Base-by-base conservation (phyloP, 495 filamentous ascomycete genomes). In the Xylaria acuta region DNA sequence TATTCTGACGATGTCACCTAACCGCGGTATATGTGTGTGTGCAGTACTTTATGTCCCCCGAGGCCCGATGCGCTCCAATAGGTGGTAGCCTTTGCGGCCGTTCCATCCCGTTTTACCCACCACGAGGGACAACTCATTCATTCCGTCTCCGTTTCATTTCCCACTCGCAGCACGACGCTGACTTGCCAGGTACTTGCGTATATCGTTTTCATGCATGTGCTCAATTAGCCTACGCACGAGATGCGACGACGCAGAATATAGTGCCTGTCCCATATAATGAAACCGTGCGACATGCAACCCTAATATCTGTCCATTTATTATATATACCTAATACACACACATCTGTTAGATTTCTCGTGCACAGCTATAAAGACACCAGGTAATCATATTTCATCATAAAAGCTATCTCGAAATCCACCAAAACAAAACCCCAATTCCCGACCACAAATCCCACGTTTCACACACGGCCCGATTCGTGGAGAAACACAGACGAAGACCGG, bases 401-500 rank as follows among this genome's bases (percentile, higher is more conserved):
- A 20, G 0, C 20, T 5, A 20, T 20, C 45, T 7, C 6, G 0
- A 16, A 2, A 27, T 7, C 27, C 22, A 40, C 11, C 30, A 53
- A 3, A 36, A 18, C 38, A 7, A 64, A 20, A 30, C 9, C 14
- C n/a, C 12, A 45, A 45, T 45, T 27, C 60, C 12, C 1, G 8
- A 38, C 34, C 12, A 22, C n/a, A 20, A 25, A 16, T 25, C 38
- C 40, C 18, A 59, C 32, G 30, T 45, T 51, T 36, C 45, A n/a
- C 25, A 7, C 49, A 25, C 47, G 11, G 49, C 32, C 60, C 49
- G 36, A 71, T 71, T 71, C 69, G 69, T 71, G 69, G 69, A 71
- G 69, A 71, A 71, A 71, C 69, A 43, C 8, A 49, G 30, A 32
- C 1, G 4, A 32, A 6, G 32, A 38, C 32, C 45, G 47, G 40